Percentiles rank a stretch among this genome's conserved stretches.
These are phyloP conservation scores for Vitis hybrid DNA, from an alignment of 177 flowering plant genomes.

Conservation along the genomic window DNA sequence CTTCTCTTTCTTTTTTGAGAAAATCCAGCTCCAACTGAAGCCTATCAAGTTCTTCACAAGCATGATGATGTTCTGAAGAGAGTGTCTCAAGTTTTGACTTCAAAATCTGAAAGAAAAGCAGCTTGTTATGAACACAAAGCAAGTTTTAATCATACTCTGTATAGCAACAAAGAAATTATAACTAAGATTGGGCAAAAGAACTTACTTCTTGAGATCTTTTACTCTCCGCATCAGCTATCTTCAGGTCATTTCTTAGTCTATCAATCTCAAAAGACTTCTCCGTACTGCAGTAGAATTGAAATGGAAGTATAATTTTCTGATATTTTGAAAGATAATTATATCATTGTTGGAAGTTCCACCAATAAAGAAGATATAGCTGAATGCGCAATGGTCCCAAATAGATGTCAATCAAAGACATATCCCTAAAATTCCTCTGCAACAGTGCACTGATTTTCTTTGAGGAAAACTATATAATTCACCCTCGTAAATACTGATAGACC, in stretches of 20 bases:
- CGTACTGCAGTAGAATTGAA: constrained; percentile 32
- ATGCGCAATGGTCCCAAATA: too few relatives aligned
- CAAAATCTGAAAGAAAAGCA: constrained; percentile 23
- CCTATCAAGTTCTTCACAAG: constrained; percentile 27
- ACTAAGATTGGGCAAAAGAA: constrained; percentile 4
- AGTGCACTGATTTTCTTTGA: too few relatives aligned
- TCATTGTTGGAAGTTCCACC: neutral
- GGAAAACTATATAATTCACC: too few relatives aligned
- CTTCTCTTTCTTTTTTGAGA: constrained; percentile 35
- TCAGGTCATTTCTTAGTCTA: constrained; percentile 31
- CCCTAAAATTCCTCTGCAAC: too few relatives aligned
- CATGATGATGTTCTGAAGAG: constrained; percentile 21
- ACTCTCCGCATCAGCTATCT: constrained; percentile 26
- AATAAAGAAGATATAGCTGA: neutral
- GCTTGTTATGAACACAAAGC: neutral
- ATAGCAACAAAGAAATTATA: neutral
- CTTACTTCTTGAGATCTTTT: constrained; percentile 41
- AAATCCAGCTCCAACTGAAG: constrained; percentile 35
- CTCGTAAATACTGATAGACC: too few relatives aligned
- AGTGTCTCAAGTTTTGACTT: constrained; percentile 28
- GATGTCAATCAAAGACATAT: too few relatives aligned
- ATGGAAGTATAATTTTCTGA: neutral
- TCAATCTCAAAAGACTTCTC: constrained; percentile 56
- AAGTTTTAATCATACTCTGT: neutral
- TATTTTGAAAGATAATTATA: neutral